Base-by-base conservation (phyloP, 2,329 filamentous ascomycete species). In the Fusarium dlaminii region DNA sequence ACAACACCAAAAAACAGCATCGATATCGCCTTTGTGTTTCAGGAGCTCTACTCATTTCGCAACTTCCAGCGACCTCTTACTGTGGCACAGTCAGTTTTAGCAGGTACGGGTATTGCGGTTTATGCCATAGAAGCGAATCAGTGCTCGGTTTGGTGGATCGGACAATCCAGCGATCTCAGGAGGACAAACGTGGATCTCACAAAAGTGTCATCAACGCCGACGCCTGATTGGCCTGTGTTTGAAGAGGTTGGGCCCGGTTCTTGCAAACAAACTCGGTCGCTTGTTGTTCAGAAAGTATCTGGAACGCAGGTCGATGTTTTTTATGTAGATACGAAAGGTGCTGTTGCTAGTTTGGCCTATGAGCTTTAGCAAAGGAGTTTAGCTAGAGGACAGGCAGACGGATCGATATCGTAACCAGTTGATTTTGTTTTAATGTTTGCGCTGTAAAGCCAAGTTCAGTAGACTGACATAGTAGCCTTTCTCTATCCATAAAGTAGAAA, bases 161-260 rank as follows among this genome's bases (percentile, higher is more conserved):
- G 49, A 15, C 49, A 52, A 3, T 22, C n/a, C 2, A n/a, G 49
- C 12, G 49, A 52, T 27, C 49, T 52, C 17, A 27, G 49, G 17
- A 52, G 49, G 49, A 36, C n/a, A 5, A n/a, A 15, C 11, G 32
- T 27, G 32, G 49, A 52, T 52, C 13, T 36, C 17, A 27, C 48
- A 3, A 34, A 52, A 8, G 5, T 52, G 14, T 1, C 10, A 36
- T 4, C n/a, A 13, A 36, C 30, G 2, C 0, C n/a, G n/a, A 36
- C n/a, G 11, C 30, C 30, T 15, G 4, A 24, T 0, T 52, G 48
- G 48, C 48, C 48, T 27, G 48, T 52, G 7, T 36, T 52, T 6
- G 48, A 52, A 24, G 32, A 52, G 3, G 0, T 20, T 24, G 48
- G 32, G 8, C 48, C 48, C 20, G 32, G 10, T 20, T 36, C 32